Evolutionary conservation across 1,139 yeast species (phyloP), one percentile per base, ranked within the genome.

Genomic region (Blastobotrys persicus): DNA sequence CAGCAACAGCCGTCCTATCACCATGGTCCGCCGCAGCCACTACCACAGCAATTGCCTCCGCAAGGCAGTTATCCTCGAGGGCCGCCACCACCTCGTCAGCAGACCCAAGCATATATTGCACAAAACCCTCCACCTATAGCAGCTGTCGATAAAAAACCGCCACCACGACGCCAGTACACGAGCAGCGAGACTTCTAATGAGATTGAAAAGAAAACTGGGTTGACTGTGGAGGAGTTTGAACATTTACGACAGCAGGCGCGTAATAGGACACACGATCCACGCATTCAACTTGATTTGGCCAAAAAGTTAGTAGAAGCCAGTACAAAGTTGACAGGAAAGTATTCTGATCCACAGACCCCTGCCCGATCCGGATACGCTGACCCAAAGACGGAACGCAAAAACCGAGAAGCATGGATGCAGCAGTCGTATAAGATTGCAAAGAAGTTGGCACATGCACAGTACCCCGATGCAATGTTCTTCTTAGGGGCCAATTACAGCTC

Each of bases 401-500:
- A 80, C 59, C 71, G 78, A 46, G 79, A 76, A 32, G 73, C 74
- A 18, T 81, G 85, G 66, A 62, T 75, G n/a, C 69, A 71, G 33
- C 81, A 81, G 45, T 80, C 86, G 0, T 68, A 78, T 46, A 80
- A 81, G 59, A 76, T 81, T 12, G 66, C 81, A 52, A 81, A 79
- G 52, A 79, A 78, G 55, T 67, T 80, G 9, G 72, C 76, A 1
- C 60, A 69, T 14, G 55, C 57, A 44, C 61, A 75, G 49, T 65
- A 76, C 59, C 68, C 82, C 48, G 70, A 72, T 31, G 85, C 88
- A 1, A 66, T 78, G 57, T 80, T 78, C 55, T 74, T 75, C 50
- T 63, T 82, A 53, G 91, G 84, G 1, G 76, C 83, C 34, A 69
- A 81, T 42, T 83, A 80, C 60, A 81, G 87, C 23, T 76, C 79